Evolutionary conservation across 768 basidiomycete genomes (phyloP), one percentile per base, ranked within the genome.

Genomic region (Pleurotus pulmonarius): DNA sequence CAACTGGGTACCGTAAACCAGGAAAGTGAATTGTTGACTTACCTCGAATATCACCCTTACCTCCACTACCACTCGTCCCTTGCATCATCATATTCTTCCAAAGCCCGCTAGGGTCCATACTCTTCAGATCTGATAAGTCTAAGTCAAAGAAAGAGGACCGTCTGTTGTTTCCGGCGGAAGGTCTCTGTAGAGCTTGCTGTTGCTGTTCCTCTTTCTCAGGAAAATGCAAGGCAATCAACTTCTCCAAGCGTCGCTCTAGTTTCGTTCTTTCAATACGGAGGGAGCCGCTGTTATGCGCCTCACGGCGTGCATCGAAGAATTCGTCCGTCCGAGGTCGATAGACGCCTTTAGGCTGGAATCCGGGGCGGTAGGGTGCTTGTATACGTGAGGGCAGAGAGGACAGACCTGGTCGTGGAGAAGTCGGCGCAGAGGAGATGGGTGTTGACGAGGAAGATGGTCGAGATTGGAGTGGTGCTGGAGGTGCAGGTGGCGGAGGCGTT

Each of bases 311-410:
- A 3, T 79, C 78, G 56, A 86, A 56, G 63, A 93, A 98, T 54
- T 92, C 90, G 55, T 92, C 93, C 5, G 94, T 97, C 38, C 88
- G 82, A 4, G 80, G 85, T 11, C 86, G 75, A 66, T 83, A 87
- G 4, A 94, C 83, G 4, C 95, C 95, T 63, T 81, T 88, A 4
- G 96, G 96, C 67, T 99, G 96, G 67, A 98, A 99, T 1, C 94
- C 93, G 2, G 92, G 86, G 46, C 88, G 85, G 67, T 98, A 98
- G 1, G 87, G 89, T 0, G 87, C 83, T 4, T 54, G 64, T 5
- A 59, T 59, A 13, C 54, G 11, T 54, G 56, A 15, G 62, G 49
- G 3, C 67, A 67, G 38, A 64, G 66, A 46, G 9, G 61, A 57
- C 47, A 63, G 40, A 15, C 3, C 46, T 46, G 56, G 49, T 40